Evolutionary conservation across 2,329 filamentous ascomycete species (phyloP).

Genomic region (Gremmenia infestans): DNA sequence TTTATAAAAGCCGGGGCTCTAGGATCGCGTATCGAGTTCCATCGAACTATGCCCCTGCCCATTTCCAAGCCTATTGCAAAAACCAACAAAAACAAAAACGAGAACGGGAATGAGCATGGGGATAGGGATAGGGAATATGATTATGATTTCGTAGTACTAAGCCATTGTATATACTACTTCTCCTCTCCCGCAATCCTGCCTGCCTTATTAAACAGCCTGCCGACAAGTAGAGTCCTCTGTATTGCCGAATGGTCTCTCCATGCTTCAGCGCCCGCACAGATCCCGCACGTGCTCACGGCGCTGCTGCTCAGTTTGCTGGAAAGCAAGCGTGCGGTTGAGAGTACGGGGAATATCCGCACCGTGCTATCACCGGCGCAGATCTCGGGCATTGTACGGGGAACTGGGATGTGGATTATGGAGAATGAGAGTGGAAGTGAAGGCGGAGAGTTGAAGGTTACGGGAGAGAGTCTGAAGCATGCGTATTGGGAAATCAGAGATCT

Average conservation of each 20-base stretch:
- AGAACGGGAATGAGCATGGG: conserved; percentile 31
- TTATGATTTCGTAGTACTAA: conserved; percentile 44
- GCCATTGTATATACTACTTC: conserved; percentile 53
- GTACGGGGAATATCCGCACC: conserved; percentile 43
- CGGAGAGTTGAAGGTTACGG: conserved; percentile 36
- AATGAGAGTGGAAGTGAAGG: conserved; percentile 23
- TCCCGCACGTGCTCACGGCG: conserved; percentile 48
- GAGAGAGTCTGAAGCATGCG: conserved; percentile 41
- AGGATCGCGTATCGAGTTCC: conserved; percentile 40
- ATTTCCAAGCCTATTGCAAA: too few species aligned
- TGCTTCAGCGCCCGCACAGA: conserved; percentile 35
- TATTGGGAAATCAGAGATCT: conserved; percentile 40
- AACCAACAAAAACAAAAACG: too few species aligned
- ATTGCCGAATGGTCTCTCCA: conserved; percentile 44
- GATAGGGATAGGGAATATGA: conserved; percentile 7
- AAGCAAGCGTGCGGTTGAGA: conserved; percentile 35
- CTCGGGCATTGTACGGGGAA: conserved; percentile 21
- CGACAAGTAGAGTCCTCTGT: conserved; percentile 34
- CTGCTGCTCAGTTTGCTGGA: conserved; percentile 42
- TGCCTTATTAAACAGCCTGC: conserved; percentile 29
- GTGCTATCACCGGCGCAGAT: conserved; percentile 40
- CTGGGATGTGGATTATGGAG: not conserved
- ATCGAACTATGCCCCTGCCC: conserved; percentile 32
- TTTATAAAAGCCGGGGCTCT: conserved; percentile 38
- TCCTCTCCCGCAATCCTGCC: conserved; percentile 33